Evolutionary conservation across 1,139 yeast genomes (phyloP).

Genomic region (Lizanozyma gosingica): DNA sequence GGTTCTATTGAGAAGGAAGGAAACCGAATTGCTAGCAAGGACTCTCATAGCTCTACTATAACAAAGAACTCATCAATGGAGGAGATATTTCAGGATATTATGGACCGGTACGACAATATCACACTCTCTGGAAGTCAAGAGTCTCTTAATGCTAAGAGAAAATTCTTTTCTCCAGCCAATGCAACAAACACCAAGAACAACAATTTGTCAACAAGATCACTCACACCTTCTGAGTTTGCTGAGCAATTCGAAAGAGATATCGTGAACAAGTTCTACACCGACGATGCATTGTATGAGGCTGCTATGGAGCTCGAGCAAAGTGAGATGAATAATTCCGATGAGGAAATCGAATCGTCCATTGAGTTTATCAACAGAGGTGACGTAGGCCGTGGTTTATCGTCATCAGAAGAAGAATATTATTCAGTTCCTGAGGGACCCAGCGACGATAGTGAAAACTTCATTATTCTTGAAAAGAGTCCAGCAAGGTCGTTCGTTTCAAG

Average conservation of each 20-base stretch:
- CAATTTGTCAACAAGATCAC: constrained; percentile 16
- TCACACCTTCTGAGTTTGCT: constrained; percentile 23
- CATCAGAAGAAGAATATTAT: constrained; percentile 5
- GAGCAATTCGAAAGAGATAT: constrained; percentile 24
- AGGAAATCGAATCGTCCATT: not conserved
- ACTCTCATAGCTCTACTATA: constrained; percentile 4
- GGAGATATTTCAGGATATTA: not conserved
- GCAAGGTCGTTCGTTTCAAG: constrained; percentile 14
- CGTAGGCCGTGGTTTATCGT: constrained; percentile 1
- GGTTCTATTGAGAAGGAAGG: not conserved
- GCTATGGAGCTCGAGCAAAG: not conserved
- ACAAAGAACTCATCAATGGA: not conserved
- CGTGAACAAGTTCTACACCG: constrained; percentile 11
- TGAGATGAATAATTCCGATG: not conserved
- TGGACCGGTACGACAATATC: not conserved
- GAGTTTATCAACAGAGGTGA: constrained; percentile 1
- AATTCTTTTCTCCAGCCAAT: not conserved
- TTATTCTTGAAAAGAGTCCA: constrained; percentile 2
- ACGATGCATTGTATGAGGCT: constrained; percentile 1
- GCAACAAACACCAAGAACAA: constrained; percentile 6
- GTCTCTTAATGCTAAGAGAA: not conserved
- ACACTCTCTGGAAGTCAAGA: not conserved
- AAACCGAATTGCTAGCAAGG: not conserved
- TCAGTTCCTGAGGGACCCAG: not conserved
- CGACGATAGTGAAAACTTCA: not conserved